phyloP scores from a whole-genome alignment of 106 monocot genomes.

The Dendrobium officinale region DNA sequence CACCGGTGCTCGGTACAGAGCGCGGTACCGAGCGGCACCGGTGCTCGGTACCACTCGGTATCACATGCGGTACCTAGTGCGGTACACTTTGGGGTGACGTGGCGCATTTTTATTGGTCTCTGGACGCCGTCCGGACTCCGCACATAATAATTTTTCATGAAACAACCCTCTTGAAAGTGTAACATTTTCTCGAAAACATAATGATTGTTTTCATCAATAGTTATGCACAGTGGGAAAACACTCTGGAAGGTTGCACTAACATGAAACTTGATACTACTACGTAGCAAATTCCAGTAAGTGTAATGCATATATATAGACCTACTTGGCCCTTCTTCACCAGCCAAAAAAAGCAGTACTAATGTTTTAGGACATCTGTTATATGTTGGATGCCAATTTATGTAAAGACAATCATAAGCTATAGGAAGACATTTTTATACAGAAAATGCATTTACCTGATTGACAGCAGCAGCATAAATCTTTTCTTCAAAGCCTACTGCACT shows the following conservation, averaged over 20 bases:
- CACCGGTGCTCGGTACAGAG: no score
- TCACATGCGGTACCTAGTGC: no score
- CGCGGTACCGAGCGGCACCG: no score
- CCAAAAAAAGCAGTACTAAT: not conserved
- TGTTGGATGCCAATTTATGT: not conserved
- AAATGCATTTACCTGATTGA: constrained; percentile 42
- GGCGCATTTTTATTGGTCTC: no score
- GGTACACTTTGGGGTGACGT: no score
- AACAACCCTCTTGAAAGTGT: not conserved
- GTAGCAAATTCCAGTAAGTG: not conserved
- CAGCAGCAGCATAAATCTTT: constrained; percentile 73
- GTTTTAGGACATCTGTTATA: not conserved
- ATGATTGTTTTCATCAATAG: not conserved
- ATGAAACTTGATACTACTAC: not conserved
- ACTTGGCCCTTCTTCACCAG: no score
- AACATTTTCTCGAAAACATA: not conserved
- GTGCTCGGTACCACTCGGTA: no score
- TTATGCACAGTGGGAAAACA: not conserved
- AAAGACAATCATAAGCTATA: not conserved
- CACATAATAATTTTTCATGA: not conserved
- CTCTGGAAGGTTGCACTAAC: not conserved
- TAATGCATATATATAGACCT: not conserved
- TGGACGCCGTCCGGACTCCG: no score
- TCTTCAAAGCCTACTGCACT: constrained; percentile 80
- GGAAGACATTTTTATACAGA: not conserved